Evolutionary conservation across 352 stramenopile species (phyloP).

Genomic region (Blastocystis sp.): DNA sequence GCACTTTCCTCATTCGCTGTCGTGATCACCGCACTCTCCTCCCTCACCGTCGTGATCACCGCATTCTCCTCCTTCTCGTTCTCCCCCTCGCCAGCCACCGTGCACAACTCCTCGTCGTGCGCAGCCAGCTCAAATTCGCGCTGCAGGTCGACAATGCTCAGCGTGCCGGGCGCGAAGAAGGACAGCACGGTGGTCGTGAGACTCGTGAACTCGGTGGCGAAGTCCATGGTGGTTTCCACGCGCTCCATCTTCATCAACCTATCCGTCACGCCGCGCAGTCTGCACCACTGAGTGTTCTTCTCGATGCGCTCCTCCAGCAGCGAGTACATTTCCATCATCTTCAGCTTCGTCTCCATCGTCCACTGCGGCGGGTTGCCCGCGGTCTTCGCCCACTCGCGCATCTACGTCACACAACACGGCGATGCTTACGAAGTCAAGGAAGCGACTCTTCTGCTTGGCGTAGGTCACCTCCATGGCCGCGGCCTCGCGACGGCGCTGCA

Average conservation of each 20-base stretch:
- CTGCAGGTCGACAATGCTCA: conserved; percentile 52
- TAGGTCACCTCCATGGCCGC: conserved; percentile 11
- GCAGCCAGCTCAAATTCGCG: conserved; percentile 41
- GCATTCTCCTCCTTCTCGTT: conserved; percentile 28
- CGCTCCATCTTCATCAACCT: conserved; percentile 61
- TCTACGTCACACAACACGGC: background rate
- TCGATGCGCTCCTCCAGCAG: conserved; percentile 45
- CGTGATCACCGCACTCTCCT: conserved; percentile 11
- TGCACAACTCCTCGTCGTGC: conserved; percentile 32
- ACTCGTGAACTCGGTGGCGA: conserved; percentile 39
- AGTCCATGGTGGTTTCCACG: conserved; percentile 5
- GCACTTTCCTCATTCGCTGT: no score
- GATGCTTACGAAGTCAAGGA: conserved; percentile 39
- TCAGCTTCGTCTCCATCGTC: conserved; percentile 29
- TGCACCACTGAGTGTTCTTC: conserved; percentile 31
- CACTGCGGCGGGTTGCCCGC: background rate
- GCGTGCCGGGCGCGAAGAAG: conserved; percentile 1
- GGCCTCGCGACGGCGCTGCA: conserved; percentile 33
- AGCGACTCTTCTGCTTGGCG: background rate
- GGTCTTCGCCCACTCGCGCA: conserved; percentile 10
- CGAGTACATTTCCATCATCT: conserved; percentile 42
- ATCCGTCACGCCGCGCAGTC: background rate
- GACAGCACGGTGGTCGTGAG: background rate
- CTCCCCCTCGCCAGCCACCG: background rate
- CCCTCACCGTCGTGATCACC: conserved; percentile 32